phyloP scores from a whole-genome alignment of 2,329 filamentous ascomycete genomes.

The Mollisiaceae sp. region DNA sequence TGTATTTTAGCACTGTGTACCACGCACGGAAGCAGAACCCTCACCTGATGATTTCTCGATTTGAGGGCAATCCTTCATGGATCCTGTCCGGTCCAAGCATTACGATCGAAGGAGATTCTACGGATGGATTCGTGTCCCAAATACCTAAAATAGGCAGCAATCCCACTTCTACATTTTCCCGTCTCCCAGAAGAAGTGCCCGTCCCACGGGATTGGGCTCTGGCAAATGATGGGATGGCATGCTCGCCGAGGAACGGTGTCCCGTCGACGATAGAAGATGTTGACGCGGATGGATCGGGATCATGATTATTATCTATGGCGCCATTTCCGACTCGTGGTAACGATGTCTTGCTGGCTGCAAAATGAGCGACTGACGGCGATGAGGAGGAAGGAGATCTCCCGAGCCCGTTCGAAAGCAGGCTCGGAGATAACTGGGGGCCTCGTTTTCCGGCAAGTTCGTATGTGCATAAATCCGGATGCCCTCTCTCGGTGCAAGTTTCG shows the following conservation, averaged over 20 bases:
- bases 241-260: not conserved
- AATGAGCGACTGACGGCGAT: not conserved
- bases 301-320: no score
- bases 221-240: not conserved
- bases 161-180: not conserved
- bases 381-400: not conserved
- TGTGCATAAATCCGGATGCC: slow-evolving; percentile 65
- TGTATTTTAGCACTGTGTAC: no score
- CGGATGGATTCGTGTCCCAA: not conserved
- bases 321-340: not conserved
- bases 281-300: no score
- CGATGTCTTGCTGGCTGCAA: not conserved
- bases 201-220: not conserved
- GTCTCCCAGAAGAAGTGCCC: not conserved
- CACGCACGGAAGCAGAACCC: not conserved
- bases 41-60: not conserved
- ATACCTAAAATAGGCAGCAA: not conserved
- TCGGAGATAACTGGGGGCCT: not conserved
- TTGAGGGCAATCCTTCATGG: not conserved
- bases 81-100: not conserved
- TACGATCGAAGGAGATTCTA: not conserved
- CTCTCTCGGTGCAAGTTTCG: slow-evolving; percentile 66
- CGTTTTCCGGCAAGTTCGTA: slow-evolving; percentile 44
- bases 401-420: not conserved
- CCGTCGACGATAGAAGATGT: not conserved